These are phyloP conservation scores for Phoma sp. DNA, from an alignment of 2,329 filamentous ascomycete genomes.

Conservation along the genomic window DNA sequence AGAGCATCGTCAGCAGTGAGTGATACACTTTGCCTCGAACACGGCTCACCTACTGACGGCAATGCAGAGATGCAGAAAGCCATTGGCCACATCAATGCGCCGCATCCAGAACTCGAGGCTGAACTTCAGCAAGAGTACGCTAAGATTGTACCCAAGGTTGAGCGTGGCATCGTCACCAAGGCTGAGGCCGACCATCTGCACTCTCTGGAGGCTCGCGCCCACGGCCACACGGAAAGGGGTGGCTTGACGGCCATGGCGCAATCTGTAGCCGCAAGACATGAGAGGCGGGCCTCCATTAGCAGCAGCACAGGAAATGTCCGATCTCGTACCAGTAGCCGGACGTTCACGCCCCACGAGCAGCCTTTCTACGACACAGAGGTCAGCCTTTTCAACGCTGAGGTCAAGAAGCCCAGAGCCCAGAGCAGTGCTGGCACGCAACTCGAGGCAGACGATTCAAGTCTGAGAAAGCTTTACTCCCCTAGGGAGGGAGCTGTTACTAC, in stretches of 20 bases:
- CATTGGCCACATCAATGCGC: slow-evolving; percentile 30
- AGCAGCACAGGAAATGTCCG: slow-evolving; percentile 11
- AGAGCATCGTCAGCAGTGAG: slow-evolving; percentile 41
- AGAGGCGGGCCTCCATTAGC: slow-evolving; percentile 28
- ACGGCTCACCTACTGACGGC: slow-evolving; percentile 7
- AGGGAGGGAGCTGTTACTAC: slow-evolving; percentile 12
- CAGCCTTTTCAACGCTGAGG: slow-evolving; percentile 40
- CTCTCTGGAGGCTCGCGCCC: slow-evolving; percentile 50
- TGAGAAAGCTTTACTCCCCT: slow-evolving; percentile 41
- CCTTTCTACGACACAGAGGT: slow-evolving; percentile 38
- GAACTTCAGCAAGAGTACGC: slow-evolving; percentile 39
- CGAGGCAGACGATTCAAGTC: slow-evolving; percentile 39
- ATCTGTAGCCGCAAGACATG: slow-evolving; percentile 45
- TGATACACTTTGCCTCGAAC: background rate
- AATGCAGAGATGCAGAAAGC: slow-evolving; percentile 40
- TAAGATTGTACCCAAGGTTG: slow-evolving; percentile 43
- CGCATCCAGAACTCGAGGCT: slow-evolving; percentile 40
- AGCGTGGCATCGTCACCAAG: slow-evolving; percentile 44
- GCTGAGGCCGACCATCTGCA: slow-evolving; percentile 51
- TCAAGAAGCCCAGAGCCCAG: slow-evolving; percentile 42
- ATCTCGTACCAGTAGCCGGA: slow-evolving; percentile 21
- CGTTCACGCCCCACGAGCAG: slow-evolving; percentile 32
- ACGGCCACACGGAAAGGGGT: slow-evolving; percentile 44
- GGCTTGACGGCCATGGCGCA: slow-evolving; percentile 49
- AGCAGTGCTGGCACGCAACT: slow-evolving; percentile 43